Conservation (phyloP, 345 rosid genomes). For the Cardamine occulta region DNA sequence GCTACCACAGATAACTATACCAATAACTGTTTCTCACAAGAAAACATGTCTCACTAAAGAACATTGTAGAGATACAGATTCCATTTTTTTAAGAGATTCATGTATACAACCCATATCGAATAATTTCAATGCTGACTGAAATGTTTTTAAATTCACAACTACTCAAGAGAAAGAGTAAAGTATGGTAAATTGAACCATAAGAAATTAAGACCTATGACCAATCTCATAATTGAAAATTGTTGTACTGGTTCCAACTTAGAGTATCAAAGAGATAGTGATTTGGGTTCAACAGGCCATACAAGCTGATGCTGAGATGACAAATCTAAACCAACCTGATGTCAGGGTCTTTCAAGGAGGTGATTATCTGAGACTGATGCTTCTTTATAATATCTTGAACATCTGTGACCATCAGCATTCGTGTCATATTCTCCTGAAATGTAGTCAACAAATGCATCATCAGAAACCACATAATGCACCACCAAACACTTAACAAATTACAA, state of each 20-base stretch:
- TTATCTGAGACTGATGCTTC: slow-evolving; percentile 98
- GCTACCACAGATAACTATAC: slow-evolving; percentile 16
- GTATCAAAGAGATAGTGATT: not conserved
- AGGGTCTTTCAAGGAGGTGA: slow-evolving; percentile 96
- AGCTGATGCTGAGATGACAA: slow-evolving; percentile 21
- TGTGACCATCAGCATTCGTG: slow-evolving; percentile 96
- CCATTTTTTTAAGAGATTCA: not conserved
- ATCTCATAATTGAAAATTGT: slow-evolving; percentile 1
- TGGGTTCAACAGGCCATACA: slow-evolving; percentile 18
- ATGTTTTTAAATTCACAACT: not conserved
- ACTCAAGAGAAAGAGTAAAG: slow-evolving; percentile 5
- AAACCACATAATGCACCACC: slow-evolving; percentile 24
- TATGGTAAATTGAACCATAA: not conserved
- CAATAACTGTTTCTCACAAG: slow-evolving; percentile 4
- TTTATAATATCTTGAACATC: slow-evolving; percentile 97
- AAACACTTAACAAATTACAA: slow-evolving; percentile 7
- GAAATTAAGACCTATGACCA: not conserved
- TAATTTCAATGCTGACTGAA: not conserved
- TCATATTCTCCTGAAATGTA: slow-evolving; percentile 89
- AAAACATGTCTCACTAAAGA: slow-evolving; percentile 1
- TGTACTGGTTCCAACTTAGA: not conserved
- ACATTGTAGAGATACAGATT: not conserved
- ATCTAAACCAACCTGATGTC: slow-evolving; percentile 74
- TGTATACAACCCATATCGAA: not conserved
- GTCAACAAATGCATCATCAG: slow-evolving; percentile 23